phyloP scores from a whole-genome alignment of 345 rosid species.

The Eucalyptus polybractea region DNA sequence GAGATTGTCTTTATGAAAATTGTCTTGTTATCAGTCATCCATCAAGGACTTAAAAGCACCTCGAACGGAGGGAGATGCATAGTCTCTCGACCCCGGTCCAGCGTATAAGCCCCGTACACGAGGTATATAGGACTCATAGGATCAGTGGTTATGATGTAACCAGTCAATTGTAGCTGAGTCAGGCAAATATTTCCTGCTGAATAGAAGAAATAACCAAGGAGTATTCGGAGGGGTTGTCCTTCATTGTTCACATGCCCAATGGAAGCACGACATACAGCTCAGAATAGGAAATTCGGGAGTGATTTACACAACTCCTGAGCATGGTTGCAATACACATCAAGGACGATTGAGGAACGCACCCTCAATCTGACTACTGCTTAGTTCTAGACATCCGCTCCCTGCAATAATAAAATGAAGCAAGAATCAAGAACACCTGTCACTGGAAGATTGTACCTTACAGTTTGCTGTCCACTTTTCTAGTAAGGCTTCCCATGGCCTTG shows the following conservation, averaged over 20 bases:
- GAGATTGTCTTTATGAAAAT: background rate
- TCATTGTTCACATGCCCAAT: background rate
- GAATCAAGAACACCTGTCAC: background rate
- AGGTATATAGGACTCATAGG: background rate
- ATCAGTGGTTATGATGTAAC: background rate
- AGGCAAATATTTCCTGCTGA: background rate
- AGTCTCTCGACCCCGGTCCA: background rate
- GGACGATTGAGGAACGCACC: background rate
- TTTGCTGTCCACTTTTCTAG: slow-evolving; percentile 39
- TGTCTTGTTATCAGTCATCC: background rate
- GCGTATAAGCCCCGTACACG: background rate
- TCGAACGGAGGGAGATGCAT: background rate
- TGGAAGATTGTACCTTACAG: slow-evolving; percentile 6
- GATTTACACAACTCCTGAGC: background rate
- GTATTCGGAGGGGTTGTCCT: background rate
- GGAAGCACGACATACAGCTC: background rate
- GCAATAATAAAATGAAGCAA: background rate
- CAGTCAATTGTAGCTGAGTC: background rate
- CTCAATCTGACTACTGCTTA: background rate
- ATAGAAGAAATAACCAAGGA: background rate
- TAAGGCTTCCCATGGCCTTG: slow-evolving; percentile 56
- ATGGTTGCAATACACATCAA: background rate
- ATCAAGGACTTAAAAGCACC: background rate
- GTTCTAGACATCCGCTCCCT: background rate
- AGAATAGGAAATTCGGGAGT: background rate